Evolutionary conservation across 164 flowering plant species (phyloP).

Genomic region (Chimonanthus praecox): DNA sequence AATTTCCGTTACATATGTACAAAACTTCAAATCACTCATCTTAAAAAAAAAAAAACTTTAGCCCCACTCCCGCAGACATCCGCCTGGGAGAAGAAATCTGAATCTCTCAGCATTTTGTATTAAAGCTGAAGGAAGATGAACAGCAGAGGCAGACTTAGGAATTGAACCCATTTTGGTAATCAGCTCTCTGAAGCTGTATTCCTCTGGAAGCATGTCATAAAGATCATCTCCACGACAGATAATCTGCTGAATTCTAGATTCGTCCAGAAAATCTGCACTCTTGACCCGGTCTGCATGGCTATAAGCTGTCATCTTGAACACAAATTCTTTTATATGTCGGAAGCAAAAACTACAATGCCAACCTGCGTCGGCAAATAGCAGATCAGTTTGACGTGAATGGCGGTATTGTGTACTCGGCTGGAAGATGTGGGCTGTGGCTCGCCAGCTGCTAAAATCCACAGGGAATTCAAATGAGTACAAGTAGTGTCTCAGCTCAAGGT

Average conservation of each 20-base stretch:
- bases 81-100: conserved; percentile 42
- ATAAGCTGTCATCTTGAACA: conserved; percentile 45
- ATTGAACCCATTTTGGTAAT: conserved; percentile 41
- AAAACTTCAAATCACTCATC: background rate
- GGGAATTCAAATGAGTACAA: conserved; percentile 49
- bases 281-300: conserved; percentile 46
- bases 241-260: conserved; percentile 32
- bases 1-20: background rate
- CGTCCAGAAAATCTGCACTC: conserved; percentile 19
- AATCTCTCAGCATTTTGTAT: conserved; percentile 37
- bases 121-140: conserved; percentile 40
- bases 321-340: conserved; percentile 28
- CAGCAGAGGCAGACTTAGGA: conserved; percentile 34
- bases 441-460: conserved; percentile 40
- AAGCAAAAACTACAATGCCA: conserved; percentile 57
- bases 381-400: conserved; percentile 33
- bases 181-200: conserved; percentile 33
- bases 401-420: conserved; percentile 24
- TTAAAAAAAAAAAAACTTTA: background rate
- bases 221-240: conserved; percentile 39
- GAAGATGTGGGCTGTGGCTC: conserved; percentile 30
- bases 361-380: conserved; percentile 36
- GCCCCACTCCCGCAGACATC: conserved; percentile 21
- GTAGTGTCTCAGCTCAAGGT: conserved; percentile 35
- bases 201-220: conserved; percentile 50